Evolutionary conservation across 805 yeast genomes (phyloP).

Genomic region (Kuraishia piskuri): DNA sequence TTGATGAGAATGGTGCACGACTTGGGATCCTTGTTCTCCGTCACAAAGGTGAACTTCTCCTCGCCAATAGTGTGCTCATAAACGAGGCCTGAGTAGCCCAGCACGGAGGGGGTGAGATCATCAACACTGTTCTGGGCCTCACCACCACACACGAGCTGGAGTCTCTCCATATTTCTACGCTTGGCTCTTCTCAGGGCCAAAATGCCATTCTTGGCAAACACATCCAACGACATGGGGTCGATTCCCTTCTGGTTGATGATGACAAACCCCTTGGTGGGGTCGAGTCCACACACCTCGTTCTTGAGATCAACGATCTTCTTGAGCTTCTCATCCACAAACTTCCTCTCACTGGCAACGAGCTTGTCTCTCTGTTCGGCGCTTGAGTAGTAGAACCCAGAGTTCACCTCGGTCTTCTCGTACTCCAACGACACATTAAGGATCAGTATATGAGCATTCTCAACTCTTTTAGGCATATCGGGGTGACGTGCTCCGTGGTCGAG

Average conservation of each 20-base stretch:
- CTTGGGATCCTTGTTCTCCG: constrained; percentile 83
- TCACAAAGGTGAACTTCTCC: constrained; percentile 93
- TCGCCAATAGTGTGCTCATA: constrained; percentile 93
- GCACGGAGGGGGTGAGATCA: constrained; percentile 67
- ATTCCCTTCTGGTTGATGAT: constrained; percentile 97
- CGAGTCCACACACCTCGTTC: constrained; percentile 80
- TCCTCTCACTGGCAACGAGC: constrained; percentile 87
- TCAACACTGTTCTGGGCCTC: constrained; percentile 97
- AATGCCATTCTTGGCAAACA: constrained; percentile 86
- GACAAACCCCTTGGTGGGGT: constrained; percentile 72
- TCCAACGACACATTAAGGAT: constrained; percentile 91
- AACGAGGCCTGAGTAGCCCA: constrained; percentile 87
- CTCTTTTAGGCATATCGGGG: constrained; percentile 95
- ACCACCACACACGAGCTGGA: constrained; percentile 94
- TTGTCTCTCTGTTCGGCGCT: constrained; percentile 94
- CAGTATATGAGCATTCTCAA: constrained; percentile 75
- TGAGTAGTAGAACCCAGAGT: constrained; percentile 91
- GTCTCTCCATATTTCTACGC: constrained; percentile 98
- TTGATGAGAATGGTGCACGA: constrained; percentile 87
- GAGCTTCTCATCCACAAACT: constrained; percentile 89
- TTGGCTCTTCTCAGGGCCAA: constrained; percentile 96
- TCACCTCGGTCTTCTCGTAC: constrained; percentile 96
- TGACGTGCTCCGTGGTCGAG: constrained; percentile 98
- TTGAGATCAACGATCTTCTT: constrained; percentile 87
- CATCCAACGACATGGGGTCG: constrained; percentile 95